Evolutionary conservation across 805 yeast species (phyloP).

Genomic region (Jamesozyma spencerorum): DNA sequence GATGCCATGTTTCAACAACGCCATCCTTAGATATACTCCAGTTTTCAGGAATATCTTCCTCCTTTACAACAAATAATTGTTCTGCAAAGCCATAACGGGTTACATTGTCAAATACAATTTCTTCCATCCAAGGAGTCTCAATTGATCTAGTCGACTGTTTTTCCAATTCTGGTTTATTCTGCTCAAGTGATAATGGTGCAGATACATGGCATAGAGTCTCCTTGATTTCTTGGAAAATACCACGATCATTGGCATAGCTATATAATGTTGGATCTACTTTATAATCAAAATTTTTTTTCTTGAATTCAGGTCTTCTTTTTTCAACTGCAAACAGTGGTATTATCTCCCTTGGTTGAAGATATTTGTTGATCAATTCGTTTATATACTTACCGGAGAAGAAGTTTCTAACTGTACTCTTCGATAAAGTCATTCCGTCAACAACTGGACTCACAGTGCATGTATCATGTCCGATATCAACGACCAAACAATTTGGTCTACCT

Average conservation of each 20-base stretch:
- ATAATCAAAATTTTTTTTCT: constrained; percentile 18
- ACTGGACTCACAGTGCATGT: constrained; percentile 70
- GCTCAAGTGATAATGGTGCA: constrained; percentile 16
- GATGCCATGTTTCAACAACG: constrained; percentile 41
- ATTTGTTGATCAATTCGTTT: constrained; percentile 23
- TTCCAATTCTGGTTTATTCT: constrained; percentile 21
- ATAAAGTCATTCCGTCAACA: constrained; percentile 68
- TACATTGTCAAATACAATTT: constrained; percentile 48
- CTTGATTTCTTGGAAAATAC: constrained; percentile 60
- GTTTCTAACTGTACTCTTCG: constrained; percentile 62
- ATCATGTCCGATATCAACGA: constrained; percentile 81
- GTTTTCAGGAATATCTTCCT: constrained; percentile 32
- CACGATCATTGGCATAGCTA: constrained; percentile 44
- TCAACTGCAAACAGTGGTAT: constrained; percentile 28
- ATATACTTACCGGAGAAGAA: constrained; percentile 65
- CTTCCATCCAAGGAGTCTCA: constrained; percentile 72
- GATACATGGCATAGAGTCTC: constrained; percentile 53
- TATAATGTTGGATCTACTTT: constrained; percentile 41
- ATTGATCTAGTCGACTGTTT: constrained; percentile 37
- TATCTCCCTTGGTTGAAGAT: constrained; percentile 28
- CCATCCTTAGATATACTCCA: constrained; percentile 41
- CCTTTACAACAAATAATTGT: constrained; percentile 57
- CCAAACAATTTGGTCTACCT: constrained; percentile 79
- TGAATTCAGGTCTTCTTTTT: constrained; percentile 26
- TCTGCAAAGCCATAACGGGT: constrained; percentile 56